phyloP scores from a whole-genome alignment of 495 filamentous ascomycete genomes.

The Podospora anserina region DNA sequence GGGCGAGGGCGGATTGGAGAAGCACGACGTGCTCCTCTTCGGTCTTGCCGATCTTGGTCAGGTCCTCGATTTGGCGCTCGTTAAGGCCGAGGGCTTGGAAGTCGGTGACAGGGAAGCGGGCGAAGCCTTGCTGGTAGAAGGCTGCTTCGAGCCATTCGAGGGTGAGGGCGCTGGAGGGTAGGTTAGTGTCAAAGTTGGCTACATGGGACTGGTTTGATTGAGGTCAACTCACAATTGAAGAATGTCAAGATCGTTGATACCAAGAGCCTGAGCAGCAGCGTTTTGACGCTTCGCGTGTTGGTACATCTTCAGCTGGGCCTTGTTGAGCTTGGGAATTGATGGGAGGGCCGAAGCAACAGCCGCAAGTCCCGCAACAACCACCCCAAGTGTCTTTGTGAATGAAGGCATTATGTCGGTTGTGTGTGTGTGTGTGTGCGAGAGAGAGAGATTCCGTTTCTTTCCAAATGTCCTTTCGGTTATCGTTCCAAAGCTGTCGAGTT shows the following conservation, averaged over 20 bases:
- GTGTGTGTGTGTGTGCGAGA: neutral
- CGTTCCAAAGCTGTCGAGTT: constrained; percentile 24
- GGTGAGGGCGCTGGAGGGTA: constrained; percentile 54
- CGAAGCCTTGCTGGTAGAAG: constrained; percentile 62
- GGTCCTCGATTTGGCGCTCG: constrained; percentile 46
- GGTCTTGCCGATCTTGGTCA: constrained; percentile 51
- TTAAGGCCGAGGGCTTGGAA: constrained; percentile 56
- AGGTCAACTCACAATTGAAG: constrained; percentile 62
- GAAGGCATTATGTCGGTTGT: constrained; percentile 45
- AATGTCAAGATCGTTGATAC: constrained; percentile 61
- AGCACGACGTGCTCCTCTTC: constrained; percentile 58
- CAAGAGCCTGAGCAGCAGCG: constrained; percentile 49
- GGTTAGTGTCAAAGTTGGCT: constrained; percentile 11
- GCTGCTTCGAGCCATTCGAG: constrained; percentile 61
- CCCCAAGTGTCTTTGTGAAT: constrained; percentile 41
- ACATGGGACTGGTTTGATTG: neutral
- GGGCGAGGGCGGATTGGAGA: constrained; percentile 52
- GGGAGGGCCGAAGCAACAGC: constrained; percentile 45
- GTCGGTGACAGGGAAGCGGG: constrained; percentile 56
- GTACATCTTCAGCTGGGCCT: constrained; percentile 43
- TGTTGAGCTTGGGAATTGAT: constrained; percentile 42
- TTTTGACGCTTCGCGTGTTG: constrained; percentile 50
- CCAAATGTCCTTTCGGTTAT: constrained; percentile 23
- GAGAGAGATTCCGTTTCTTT: constrained; percentile 26
- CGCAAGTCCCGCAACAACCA: constrained; percentile 45